Base-by-base conservation (phyloP, 2,329 filamentous ascomycete species). In the Trichoderma sp. region DNA sequence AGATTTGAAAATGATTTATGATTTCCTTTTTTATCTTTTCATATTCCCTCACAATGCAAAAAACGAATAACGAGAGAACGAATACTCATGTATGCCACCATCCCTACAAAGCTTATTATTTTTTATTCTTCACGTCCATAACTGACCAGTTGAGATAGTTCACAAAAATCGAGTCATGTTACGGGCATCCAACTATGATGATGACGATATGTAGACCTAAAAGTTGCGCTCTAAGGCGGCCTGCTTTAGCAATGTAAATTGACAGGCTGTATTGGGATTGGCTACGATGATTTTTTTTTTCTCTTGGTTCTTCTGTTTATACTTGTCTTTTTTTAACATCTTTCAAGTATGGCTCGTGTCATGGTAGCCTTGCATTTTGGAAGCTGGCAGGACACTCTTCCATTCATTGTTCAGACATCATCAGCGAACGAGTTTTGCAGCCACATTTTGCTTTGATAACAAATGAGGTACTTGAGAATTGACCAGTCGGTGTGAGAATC, bases 311-410 rank as follows among this genome's bases (percentile, higher is more conserved):
- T 58, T 53, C 55, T 62, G 23, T 69, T 53, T 59, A 43, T 59
- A 58, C 28, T 53, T n/a, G 28, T 36, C n/a, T 17, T n/a, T 23
- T 53, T 59, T 34, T 20, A n/a, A 26, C 62, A 9, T 65, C 28
- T 53, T 66, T 47, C 58, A 62, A 53, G 36, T 65, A 34, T 59
- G 28, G 34, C 61, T 39, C 17, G 13, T 61, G 65, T 65, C 53
- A 57, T 50, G 58, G 70, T 64, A 53, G 34, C 63, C 30, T 69
- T 68, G 59, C 47, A 59, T 65, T 43, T 43, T 69, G 65, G 65
- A 70, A 69, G 61, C 58, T 69, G 55, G 66, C 71, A 55, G 65
- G 59, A 69, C 59, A 36, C 63, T 63, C 55, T 71, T 68, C 55
- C 70, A 61, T 59, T 64, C 68, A 70, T 65, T 69, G 11, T 61